These are phyloP conservation scores for Pseudocercospora fijiensis DNA, from an alignment of 2,329 filamentous ascomycete species.

Conservation along the genomic window DNA sequence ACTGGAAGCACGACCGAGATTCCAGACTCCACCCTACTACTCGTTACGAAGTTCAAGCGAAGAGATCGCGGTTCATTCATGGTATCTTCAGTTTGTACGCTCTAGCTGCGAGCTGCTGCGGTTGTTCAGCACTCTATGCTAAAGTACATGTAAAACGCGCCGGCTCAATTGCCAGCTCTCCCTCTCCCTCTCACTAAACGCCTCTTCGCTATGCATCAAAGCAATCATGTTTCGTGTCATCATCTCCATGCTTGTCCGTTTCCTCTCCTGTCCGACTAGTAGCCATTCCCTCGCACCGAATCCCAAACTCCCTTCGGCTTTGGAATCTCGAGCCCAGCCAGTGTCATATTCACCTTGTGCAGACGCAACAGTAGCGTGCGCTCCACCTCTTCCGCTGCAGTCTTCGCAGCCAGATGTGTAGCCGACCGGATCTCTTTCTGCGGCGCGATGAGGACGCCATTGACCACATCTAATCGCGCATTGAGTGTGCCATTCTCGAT, in stretches of 20 bases:
- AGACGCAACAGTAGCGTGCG: slow-evolving; percentile 73
- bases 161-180: neutral
- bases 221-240: neutral
- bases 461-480: slow-evolving; percentile 80
- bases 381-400: slow-evolving; percentile 69
- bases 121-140: neutral
- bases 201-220: slow-evolving; percentile 8
- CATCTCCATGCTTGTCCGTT: neutral
- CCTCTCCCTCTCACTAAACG: neutral
- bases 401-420: slow-evolving; percentile 69
- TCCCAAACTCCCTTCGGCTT: slow-evolving; percentile 20
- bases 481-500: slow-evolving; percentile 71
- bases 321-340: slow-evolving; percentile 66
- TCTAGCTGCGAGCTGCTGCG: neutral
- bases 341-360: slow-evolving; percentile 71
- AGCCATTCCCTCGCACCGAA: slow-evolving; percentile 15
- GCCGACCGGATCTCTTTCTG: slow-evolving; percentile 64
- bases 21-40: too few relatives aligned
- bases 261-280: neutral
- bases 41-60: neutral
- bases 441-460: slow-evolving; percentile 72
- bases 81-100: neutral
- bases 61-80: neutral
- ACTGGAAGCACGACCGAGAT: neutral
- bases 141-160: neutral